Conservation (phyloP, 768 basidiomycete species). For the Mycena rebaudengoi region DNA sequence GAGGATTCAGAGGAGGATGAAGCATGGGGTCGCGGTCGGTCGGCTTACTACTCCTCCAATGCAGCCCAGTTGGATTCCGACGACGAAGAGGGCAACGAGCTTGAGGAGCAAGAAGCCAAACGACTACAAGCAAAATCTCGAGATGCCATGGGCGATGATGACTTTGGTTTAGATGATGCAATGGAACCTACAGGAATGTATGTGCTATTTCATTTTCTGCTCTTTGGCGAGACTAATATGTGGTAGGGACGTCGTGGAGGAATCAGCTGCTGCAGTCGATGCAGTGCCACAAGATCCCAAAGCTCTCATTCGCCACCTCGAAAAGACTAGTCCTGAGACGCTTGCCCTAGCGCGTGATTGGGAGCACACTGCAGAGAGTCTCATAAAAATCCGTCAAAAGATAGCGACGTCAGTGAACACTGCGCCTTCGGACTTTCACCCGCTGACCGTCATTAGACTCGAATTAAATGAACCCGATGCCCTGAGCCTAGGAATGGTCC, state of each 20-base stretch:
- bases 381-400: slow-evolving; percentile 61
- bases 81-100: slow-evolving; percentile 87
- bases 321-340: slow-evolving; percentile 80
- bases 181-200: slow-evolving; percentile 41
- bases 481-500: slow-evolving; percentile 74
- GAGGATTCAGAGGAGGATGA: slow-evolving; percentile 61
- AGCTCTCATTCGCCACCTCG: slow-evolving; percentile 69
- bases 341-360: slow-evolving; percentile 86
- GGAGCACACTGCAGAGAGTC: slow-evolving; percentile 69
- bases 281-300: slow-evolving; percentile 64
- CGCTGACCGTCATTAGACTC: slow-evolving; percentile 47
- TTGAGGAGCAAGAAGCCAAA: slow-evolving; percentile 89
- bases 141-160: slow-evolving; percentile 75
- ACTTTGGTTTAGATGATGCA: slow-evolving; percentile 83
- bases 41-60: slow-evolving; percentile 88
- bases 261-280: slow-evolving; percentile 42
- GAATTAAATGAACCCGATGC: slow-evolving; percentile 57
- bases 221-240: background rate
- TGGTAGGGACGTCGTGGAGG: slow-evolving; percentile 49
- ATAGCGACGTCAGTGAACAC: slow-evolving; percentile 58
- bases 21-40: slow-evolving; percentile 83
- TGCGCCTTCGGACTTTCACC: background rate
- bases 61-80: slow-evolving; percentile 83
- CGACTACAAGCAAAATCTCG: slow-evolving; percentile 80
- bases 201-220: background rate